Percentiles rank a stretch among this genome's conserved stretches.
phyloP scores from a whole-genome alignment of 441 rosid genomes.

The Populus hybrid region DNA sequence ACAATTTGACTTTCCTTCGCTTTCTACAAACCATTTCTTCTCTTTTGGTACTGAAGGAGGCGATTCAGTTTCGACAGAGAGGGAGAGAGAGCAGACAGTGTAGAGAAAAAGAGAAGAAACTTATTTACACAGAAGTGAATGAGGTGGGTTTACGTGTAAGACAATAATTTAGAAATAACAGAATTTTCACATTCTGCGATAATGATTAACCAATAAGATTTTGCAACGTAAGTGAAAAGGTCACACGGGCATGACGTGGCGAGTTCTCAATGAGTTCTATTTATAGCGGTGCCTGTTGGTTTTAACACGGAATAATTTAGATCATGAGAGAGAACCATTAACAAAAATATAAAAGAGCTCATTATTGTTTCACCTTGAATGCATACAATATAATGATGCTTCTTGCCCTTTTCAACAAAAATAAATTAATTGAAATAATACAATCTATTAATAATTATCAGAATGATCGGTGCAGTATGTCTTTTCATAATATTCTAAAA shows the following conservation, averaged over 20 bases:
- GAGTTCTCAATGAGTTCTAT: background rate
- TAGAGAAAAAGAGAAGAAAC: background rate
- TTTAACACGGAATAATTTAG: background rate
- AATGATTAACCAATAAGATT: background rate
- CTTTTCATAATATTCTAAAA: too few relatives aligned
- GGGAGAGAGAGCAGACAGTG: background rate
- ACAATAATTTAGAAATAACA: background rate
- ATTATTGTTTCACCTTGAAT: too few relatives aligned
- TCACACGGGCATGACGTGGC: background rate
- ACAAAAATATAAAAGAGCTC: too few relatives aligned
- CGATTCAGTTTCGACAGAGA: constrained; percentile 1
- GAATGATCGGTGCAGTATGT: too few relatives aligned
- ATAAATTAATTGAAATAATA: too few relatives aligned
- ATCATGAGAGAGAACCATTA: background rate
- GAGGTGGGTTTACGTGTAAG: constrained; percentile 12
- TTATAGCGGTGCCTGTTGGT: background rate
- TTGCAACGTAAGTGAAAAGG: background rate
- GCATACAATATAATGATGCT: too few relatives aligned
- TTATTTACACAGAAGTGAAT: background rate
- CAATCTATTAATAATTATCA: too few relatives aligned
- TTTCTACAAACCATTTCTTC: constrained; percentile 39
- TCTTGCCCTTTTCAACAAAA: too few relatives aligned
- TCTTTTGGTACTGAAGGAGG: constrained; percentile 5
- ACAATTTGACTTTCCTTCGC: constrained; percentile 47
- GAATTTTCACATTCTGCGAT: background rate